A percentile compares a stretch with the other conserved stretches of the same genome.
Evolutionary conservation across 441 rosid species (phyloP).

Genomic region (Gossypium lobatum): DNA sequence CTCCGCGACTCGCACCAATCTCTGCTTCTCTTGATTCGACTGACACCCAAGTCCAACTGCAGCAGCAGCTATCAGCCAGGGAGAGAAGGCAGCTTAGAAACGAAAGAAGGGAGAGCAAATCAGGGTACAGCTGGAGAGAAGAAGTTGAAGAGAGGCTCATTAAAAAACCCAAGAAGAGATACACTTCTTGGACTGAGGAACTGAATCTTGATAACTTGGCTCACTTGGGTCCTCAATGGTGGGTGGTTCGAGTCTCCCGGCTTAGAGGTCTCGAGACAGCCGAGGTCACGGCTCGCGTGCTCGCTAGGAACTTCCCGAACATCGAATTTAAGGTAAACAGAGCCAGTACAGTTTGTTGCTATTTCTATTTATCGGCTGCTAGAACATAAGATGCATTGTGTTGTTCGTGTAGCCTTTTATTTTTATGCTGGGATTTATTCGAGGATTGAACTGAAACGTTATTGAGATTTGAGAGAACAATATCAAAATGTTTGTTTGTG

Average conservation of each 20-base stretch:
- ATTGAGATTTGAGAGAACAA: not conserved
- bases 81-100: constrained; percentile 79
- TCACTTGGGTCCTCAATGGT: constrained; percentile 67
- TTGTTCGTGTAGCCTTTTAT: not conserved
- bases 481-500: not conserved
- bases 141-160: constrained; percentile 68
- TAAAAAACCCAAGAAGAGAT: constrained; percentile 62
- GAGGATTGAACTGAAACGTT: not conserved
- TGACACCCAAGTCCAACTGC: constrained; percentile 22
- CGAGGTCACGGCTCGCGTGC: constrained; percentile 45
- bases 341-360: not conserved
- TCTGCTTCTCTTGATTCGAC: constrained; percentile 41
- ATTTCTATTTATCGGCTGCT: not conserved
- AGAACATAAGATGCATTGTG: not conserved
- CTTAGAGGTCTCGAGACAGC: constrained; percentile 54
- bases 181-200: constrained; percentile 47
- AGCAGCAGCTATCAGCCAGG: constrained; percentile 48
- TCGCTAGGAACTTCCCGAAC: constrained; percentile 47
- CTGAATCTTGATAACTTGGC: constrained; percentile 71
- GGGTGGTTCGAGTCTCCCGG: constrained; percentile 59
- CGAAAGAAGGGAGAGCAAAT: constrained; percentile 57
- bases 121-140: constrained; percentile 68
- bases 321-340: constrained; percentile 52
- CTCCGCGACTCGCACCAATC: constrained; percentile 14
- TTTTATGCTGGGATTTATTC: not conserved